phyloP scores from a whole-genome alignment of 1,284 basidiomycete species.

The Neotropicomus parvogracilis region DNA sequence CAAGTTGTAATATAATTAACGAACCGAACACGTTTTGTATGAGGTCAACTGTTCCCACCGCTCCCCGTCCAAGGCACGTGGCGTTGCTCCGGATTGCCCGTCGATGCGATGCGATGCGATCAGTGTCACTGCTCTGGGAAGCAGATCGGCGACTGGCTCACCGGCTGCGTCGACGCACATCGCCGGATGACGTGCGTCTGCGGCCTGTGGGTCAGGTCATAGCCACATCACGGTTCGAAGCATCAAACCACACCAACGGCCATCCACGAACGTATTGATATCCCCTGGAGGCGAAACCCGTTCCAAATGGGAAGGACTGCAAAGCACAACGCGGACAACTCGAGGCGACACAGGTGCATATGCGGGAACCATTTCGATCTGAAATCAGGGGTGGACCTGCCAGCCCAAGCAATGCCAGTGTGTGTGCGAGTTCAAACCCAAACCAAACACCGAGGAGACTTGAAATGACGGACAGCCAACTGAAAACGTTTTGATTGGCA shows the following conservation, averaged over 20 bases:
- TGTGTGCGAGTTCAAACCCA: slow-evolving; percentile 4
- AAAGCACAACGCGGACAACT: slow-evolving; percentile 23
- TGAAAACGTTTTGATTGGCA: slow-evolving; percentile 24
- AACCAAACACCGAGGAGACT: slow-evolving; percentile 8
- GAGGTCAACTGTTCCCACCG: neutral
- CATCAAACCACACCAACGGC: neutral
- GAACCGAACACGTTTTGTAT: neutral
- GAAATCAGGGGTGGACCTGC: slow-evolving; percentile 7
- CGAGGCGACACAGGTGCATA: slow-evolving; percentile 13
- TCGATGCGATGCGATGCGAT: slow-evolving; percentile 11
- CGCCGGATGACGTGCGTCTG: neutral
- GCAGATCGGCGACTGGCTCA: neutral
- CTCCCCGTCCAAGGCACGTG: slow-evolving; percentile 9
- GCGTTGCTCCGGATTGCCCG: neutral
- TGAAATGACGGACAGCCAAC: slow-evolving; percentile 21
- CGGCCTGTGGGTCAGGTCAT: slow-evolving; percentile 1
- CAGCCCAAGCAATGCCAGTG: slow-evolving; percentile 4
- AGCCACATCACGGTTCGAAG: neutral
- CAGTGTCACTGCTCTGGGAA: neutral
- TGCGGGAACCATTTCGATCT: slow-evolving; percentile 2
- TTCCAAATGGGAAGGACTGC: slow-evolving; percentile 1
- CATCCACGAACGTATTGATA: neutral
- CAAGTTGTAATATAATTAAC: neutral
- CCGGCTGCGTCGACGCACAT: neutral
- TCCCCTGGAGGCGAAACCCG: slow-evolving; percentile 7